Evolutionary conservation across 2,329 filamentous ascomycete genomes (phyloP), one percentile per base, ranked within the genome.

Genomic region (Stachybotrys echinatus): DNA sequence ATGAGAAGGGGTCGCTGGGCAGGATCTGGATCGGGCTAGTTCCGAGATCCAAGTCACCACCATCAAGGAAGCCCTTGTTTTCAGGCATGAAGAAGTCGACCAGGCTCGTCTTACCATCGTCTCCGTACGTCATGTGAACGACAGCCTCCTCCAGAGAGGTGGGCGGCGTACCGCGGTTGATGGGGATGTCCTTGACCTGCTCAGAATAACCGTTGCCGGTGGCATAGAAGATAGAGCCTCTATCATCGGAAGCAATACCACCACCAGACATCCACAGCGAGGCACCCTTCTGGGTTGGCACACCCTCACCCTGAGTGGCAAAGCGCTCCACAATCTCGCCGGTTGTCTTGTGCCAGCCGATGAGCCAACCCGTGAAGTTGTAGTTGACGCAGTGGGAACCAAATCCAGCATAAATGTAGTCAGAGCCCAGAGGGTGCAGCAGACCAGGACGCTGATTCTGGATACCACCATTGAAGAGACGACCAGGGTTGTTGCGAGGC

Each of bases 181-280:
- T 46, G 23, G 44, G 44, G 19, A 46, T 23, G 23, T 46, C 44
- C 27, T 46, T 46, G 17, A 46, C 44, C 44, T 46, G 44, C 27
- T 46, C 22, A 12, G 44, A n/a, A 17, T 46, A 46, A n/a, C 44
- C 44, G 44, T 46, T 46, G n/a, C 44, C 44, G n/a, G 44, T 46
- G 5, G 44, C 44, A 21, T 34, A 46, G 44, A 46, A 46, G 14
- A 46, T 46, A 18, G 44, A 46, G 7, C 44, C 44, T n/a, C 17
- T 46, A 18, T 46, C 27, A 14, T 46, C 44, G 23, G 44, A 46
- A 17, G 44, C 44, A 18, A 46, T 46, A 46, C 44, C 44, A 27
- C 44, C 44, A 18, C 44, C 44, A 37, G 44, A 46, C 44, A 46
- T 46, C 44, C 44, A 46, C 4, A 46, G 44, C 12, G 23, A 34